Evolutionary conservation across 306 rosid genomes (phyloP), one percentile per base, ranked within the genome.

Genomic region (Clitoria ternatea): DNA sequence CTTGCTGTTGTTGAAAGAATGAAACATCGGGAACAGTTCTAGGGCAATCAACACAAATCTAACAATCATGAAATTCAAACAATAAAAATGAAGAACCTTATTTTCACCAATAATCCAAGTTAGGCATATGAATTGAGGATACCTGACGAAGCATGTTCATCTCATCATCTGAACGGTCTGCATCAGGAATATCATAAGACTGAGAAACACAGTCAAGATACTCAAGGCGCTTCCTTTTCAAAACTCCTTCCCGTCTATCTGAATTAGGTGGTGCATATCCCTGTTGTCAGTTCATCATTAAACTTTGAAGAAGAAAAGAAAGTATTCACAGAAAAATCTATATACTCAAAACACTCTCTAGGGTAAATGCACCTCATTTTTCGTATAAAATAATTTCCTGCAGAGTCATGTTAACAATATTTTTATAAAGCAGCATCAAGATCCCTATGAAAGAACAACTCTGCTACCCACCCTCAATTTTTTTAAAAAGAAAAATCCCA

Each of bases 221-320:
- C 85, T 88, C 96, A 8, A 92, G 86, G 30, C 97, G 95, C 88
- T 92, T 92, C 85, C 98, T 88, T 77, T 85, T 85, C 71, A 92
- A 76, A 83, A 92, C 90, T 47, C 91, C 98, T 79, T 90, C 98
- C 97, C 89, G 85, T 88, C 98, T 83, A 83, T 92, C 98, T 85
- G 98, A 92, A 90, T 90, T 92, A 85, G 96, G 86, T 77, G 98
- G 91, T 90, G 98, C 98, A 85, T 90, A 92, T 83, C 98, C 98
- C 98, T 92, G 96, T 92, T 73, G 89, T 77, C 90, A 88, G 86
- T 90, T 84, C 80, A 85, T 90, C 69, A 80, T 86, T 83, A 79
- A 90, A 86, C 82, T 87, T 84, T 74, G 83, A 78, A 84, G 80
- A 79, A 68, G 68, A 73, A 37, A 76, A 65, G 14, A 56, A 49